Percentiles rank a stretch among this genome's conserved stretches.
phyloP scores from a whole-genome alignment of 2,329 filamentous ascomycete species.

The Hymenotorrendiella dingleyae region DNA sequence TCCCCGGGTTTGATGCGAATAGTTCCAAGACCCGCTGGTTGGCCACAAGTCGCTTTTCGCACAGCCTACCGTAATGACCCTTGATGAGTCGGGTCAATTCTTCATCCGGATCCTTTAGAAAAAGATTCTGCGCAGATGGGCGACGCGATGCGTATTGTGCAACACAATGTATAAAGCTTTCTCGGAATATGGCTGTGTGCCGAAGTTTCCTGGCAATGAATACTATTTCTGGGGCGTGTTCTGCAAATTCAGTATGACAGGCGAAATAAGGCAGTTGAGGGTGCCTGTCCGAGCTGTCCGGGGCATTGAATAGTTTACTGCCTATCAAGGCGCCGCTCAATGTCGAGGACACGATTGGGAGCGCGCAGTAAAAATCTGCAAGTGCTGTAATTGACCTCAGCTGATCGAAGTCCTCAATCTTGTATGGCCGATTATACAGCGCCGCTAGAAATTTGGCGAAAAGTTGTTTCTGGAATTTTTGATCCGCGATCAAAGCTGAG shows the following conservation, averaged over 20 bases:
- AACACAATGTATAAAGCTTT: neutral
- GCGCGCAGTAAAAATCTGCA: constrained; percentile 2
- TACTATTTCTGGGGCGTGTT: neutral
- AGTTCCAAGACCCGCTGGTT: too few relatives aligned
- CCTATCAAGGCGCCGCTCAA: neutral
- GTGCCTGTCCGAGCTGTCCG: too few relatives aligned
- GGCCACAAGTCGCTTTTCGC: too few relatives aligned
- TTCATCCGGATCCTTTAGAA: too few relatives aligned
- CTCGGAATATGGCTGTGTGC: neutral
- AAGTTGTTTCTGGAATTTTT: neutral
- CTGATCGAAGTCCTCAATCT: neutral
- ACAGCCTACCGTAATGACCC: too few relatives aligned
- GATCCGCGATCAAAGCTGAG: neutral
- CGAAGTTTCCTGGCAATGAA: neutral
- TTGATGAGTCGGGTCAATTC: too few relatives aligned
- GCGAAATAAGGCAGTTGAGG: too few relatives aligned
- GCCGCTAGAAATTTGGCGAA: neutral
- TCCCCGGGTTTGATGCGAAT: too few relatives aligned
- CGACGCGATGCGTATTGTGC: too few relatives aligned
- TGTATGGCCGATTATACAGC: neutral
- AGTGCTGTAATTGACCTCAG: neutral
- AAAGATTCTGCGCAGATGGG: too few relatives aligned
- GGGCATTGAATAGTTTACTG: neutral
- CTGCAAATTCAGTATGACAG: too few relatives aligned
- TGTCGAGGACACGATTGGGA: neutral